These are phyloP conservation scores for Zasmidium angulare DNA, from an alignment of 2,329 filamentous ascomycete genomes.

Conservation along the genomic window DNA sequence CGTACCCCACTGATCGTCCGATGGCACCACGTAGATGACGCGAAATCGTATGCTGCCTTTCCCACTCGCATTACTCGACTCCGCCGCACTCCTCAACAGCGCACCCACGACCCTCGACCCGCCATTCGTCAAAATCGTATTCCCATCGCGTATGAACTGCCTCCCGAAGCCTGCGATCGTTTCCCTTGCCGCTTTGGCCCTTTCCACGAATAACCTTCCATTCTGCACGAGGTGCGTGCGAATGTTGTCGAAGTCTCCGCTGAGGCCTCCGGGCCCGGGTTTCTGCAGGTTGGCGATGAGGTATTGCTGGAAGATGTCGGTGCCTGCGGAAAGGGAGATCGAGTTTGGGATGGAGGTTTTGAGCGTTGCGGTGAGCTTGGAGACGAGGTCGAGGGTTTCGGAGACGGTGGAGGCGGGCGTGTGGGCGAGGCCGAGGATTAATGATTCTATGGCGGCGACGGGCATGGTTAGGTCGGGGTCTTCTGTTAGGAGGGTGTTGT, in stretches of 20 bases:
- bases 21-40: conserved; percentile 67
- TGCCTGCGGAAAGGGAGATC: conserved; percentile 88
- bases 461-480: conserved; percentile 92
- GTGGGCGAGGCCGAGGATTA: conserved; percentile 81
- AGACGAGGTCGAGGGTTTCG: conserved; percentile 86
- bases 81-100: conserved; percentile 71
- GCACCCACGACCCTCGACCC: conserved; percentile 81
- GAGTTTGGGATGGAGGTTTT: conserved; percentile 81
- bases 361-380: conserved; percentile 72
- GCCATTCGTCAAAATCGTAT: conserved; percentile 85
- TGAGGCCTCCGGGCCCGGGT: conserved; percentile 43
- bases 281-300: conserved; percentile 71
- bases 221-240: conserved; percentile 82
- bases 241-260: conserved; percentile 77
- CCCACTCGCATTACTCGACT: conserved; percentile 51
- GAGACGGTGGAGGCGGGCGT: conserved; percentile 82
- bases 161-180: conserved; percentile 79
- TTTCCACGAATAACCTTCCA: conserved; percentile 78
- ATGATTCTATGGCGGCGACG: conserved; percentile 86
- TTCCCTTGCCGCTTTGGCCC: conserved; percentile 81
- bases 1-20: conserved; percentile 41
- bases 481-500: conserved; percentile 61
- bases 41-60: conserved; percentile 68
- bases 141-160: conserved; percentile 74
- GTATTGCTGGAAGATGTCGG: conserved; percentile 93